Conservation (phyloP, 345 rosid species). For the Brassica carinata region DNA sequence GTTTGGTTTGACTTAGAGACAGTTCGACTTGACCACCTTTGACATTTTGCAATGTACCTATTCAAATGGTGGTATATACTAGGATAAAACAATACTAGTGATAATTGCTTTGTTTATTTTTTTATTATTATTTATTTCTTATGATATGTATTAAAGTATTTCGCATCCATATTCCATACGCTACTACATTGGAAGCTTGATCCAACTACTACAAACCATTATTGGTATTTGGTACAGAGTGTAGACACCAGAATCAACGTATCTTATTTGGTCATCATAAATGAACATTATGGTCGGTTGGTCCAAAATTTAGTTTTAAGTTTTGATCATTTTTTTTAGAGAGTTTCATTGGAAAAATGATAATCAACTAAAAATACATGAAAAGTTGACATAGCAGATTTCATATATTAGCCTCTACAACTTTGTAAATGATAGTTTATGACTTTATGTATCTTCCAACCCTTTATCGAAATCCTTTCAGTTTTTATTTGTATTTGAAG, state of each 20-base stretch:
- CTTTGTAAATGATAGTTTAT: not conserved
- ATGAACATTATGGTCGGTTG: constrained; percentile 5
- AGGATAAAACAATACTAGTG: not conserved
- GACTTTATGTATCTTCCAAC: not conserved
- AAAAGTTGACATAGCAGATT: too few species aligned
- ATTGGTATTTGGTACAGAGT: constrained; percentile 24
- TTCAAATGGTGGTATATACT: not conserved
- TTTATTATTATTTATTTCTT: not conserved
- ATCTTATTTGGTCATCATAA: constrained; percentile 15
- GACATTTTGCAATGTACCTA: not conserved
- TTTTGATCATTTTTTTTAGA: not conserved
- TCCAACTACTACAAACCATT: constrained; percentile 25
- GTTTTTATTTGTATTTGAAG: not conserved
- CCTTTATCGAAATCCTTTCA: not conserved
- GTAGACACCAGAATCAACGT: constrained; percentile 16
- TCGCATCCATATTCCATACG: not conserved
- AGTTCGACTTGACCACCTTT: not conserved
- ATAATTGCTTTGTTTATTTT: not conserved
- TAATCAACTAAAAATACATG: not conserved
- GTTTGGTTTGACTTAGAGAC: not conserved
- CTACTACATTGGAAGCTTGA: constrained; percentile 4
- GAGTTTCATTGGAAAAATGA: not conserved
- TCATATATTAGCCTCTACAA: not conserved
- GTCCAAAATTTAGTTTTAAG: constrained; percentile 6
- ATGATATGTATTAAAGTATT: not conserved